Evolutionary conservation across 2,329 filamentous ascomycete genomes (phyloP).

Genomic region (Elsinoe australis): DNA sequence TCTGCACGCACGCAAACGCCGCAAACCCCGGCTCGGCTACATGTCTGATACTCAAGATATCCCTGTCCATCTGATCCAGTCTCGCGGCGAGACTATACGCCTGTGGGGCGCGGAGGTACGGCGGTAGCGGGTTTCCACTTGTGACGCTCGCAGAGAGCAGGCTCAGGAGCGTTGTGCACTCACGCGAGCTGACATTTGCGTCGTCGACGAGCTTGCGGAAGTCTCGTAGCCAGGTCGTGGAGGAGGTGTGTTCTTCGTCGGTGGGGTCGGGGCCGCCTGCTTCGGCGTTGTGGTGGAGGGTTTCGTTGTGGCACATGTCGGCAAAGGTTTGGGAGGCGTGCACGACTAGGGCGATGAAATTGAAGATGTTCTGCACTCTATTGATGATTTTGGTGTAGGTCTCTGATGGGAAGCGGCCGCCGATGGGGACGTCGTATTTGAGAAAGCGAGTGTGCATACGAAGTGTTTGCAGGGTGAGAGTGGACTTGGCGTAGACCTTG

Average conservation of each 20-base stretch:
- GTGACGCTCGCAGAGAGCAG: slow-evolving; percentile 61
- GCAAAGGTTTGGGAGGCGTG: slow-evolving; percentile 54
- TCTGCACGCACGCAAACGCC: slow-evolving; percentile 67
- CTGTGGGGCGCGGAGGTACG: slow-evolving; percentile 58
- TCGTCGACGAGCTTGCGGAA: slow-evolving; percentile 52
- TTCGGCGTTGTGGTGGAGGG: slow-evolving; percentile 57
- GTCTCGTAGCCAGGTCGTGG: slow-evolving; percentile 50
- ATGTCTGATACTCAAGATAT: slow-evolving; percentile 56
- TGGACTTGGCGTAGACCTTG: slow-evolving; percentile 60
- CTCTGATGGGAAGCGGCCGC: slow-evolving; percentile 60
- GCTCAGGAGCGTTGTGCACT: slow-evolving; percentile 60
- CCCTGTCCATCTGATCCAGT: slow-evolving; percentile 52
- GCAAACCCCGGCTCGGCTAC: slow-evolving; percentile 65
- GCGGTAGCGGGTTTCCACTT: slow-evolving; percentile 61
- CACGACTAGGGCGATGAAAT: slow-evolving; percentile 59
- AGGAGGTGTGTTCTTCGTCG: slow-evolving; percentile 23
- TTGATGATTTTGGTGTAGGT: slow-evolving; percentile 58
- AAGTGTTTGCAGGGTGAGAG: slow-evolving; percentile 56
- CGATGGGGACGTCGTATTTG: slow-evolving; percentile 62
- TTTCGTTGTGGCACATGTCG: slow-evolving; percentile 40
- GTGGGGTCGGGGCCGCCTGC: slow-evolving; percentile 41
- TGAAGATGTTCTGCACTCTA: slow-evolving; percentile 53
- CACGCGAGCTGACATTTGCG: slow-evolving; percentile 56
- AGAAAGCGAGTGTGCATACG: slow-evolving; percentile 57
- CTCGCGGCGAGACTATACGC: slow-evolving; percentile 53